Evolutionary conservation across 2,329 filamentous ascomycete genomes (phyloP).

Genomic region (Beauveria sp.): DNA sequence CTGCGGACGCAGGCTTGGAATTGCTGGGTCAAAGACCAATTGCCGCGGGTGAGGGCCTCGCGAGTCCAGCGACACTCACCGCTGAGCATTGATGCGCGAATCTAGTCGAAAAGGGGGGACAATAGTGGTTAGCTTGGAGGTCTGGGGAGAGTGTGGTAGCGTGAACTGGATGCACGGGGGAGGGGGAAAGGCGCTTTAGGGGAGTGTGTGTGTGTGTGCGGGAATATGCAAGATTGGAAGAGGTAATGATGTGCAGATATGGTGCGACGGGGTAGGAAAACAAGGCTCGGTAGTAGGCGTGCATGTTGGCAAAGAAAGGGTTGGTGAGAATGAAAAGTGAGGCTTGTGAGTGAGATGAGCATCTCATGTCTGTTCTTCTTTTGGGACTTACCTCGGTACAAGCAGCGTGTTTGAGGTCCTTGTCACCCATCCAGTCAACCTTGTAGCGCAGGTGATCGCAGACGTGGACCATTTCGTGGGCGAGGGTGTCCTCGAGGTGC

Average conservation of each 20-base stretch:
- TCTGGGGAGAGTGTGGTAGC: background rate
- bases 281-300: background rate
- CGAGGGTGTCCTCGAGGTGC: conserved; percentile 86
- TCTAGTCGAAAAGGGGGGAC: conserved; percentile 43
- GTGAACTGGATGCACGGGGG: background rate
- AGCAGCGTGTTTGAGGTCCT: conserved; percentile 76
- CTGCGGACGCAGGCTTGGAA: conserved; percentile 86
- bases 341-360: background rate
- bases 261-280: background rate
- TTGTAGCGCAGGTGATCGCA: conserved; percentile 92
- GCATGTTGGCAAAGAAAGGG: background rate
- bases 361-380: background rate
- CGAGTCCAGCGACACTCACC: conserved; percentile 88
- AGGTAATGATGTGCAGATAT: background rate
- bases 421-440: conserved; percentile 67
- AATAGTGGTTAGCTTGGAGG: conserved; percentile 3
- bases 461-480: conserved; percentile 97
- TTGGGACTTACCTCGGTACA: conserved; percentile 71
- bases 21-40: conserved; percentile 86
- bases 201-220: background rate
- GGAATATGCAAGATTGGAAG: conserved; percentile 2
- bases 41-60: conserved; percentile 76
- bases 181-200: background rate
- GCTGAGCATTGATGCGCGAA: conserved; percentile 84
- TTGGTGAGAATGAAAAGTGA: background rate